A percentile compares a stretch with the other conserved stretches of the same genome.
phyloP scores from a whole-genome alignment of 1,284 basidiomycete genomes.

The Apiotrichum gracile region DNA sequence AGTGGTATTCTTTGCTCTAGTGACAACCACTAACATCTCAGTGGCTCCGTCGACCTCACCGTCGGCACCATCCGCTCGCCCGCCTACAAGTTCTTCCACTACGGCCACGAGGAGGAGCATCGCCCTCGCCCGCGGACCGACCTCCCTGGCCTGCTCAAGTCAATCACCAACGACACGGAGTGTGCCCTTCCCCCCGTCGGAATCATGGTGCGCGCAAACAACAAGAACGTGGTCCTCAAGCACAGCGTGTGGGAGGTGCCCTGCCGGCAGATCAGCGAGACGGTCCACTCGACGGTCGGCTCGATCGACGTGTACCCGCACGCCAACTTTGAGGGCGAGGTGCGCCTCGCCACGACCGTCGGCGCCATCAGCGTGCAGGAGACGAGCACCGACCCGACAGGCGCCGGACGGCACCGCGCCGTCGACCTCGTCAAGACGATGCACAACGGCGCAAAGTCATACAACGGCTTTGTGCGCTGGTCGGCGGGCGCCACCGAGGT shows the following conservation, averaged over 20 bases:
- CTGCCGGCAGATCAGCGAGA: slow-evolving; percentile 9
- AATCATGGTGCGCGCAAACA: slow-evolving; percentile 3
- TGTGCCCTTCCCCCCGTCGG: slow-evolving; percentile 11
- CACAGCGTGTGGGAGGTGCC: slow-evolving; percentile 16
- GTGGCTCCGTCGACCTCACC: slow-evolving; percentile 10
- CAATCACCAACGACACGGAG: not conserved
- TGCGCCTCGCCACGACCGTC: slow-evolving; percentile 4
- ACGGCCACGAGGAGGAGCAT: not conserved
- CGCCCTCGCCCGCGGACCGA: too few relatives aligned
- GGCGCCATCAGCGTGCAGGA: slow-evolving; percentile 12
- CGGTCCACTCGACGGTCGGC: slow-evolving; percentile 4
- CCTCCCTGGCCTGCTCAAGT: too few relatives aligned
- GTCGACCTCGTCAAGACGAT: not conserved
- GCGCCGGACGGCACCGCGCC: not conserved
- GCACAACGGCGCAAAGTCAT: not conserved
- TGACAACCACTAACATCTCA: too few relatives aligned
- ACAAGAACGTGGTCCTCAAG: slow-evolving; percentile 4
- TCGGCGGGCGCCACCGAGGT: not conserved
- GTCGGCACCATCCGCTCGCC: not conserved
- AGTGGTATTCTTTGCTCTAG: not conserved
- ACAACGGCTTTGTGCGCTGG: not conserved
- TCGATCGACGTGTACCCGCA: slow-evolving; percentile 11
- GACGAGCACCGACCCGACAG: not conserved
- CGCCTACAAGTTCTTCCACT: not conserved
- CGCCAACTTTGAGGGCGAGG: slow-evolving; percentile 11